phyloP scores from a whole-genome alignment of 1,284 basidiomycete species.

The Microbotryum saponariae region DNA sequence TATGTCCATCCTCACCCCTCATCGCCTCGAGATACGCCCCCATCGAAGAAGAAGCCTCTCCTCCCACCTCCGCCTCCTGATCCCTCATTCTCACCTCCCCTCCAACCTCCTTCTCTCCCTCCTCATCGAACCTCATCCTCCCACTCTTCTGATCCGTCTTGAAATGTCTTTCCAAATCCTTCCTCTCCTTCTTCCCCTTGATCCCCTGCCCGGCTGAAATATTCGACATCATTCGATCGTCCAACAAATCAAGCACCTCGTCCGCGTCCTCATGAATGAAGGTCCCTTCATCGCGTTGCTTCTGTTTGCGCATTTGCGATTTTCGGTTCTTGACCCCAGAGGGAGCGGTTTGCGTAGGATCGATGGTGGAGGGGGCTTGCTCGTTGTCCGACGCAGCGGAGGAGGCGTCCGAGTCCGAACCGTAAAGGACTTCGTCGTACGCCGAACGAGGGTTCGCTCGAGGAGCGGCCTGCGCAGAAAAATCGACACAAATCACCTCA shows the following conservation, averaged over 20 bases:
- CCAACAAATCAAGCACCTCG: slow-evolving; percentile 89
- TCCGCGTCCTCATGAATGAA: slow-evolving; percentile 79
- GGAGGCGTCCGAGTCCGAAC: slow-evolving; percentile 58
- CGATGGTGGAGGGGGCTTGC: slow-evolving; percentile 42
- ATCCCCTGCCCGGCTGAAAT: slow-evolving; percentile 53
- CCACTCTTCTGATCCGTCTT: slow-evolving; percentile 78
- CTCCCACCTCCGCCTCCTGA: slow-evolving; percentile 47
- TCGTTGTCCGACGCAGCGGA: slow-evolving; percentile 68
- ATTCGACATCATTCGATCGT: slow-evolving; percentile 63
- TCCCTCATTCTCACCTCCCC: slow-evolving; percentile 38
- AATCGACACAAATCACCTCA: not conserved
- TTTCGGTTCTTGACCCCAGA: slow-evolving; percentile 22
- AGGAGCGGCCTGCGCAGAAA: slow-evolving; percentile 41
- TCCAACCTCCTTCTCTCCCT: slow-evolving; percentile 6
- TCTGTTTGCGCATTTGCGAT: slow-evolving; percentile 33
- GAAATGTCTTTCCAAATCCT: slow-evolving; percentile 65
- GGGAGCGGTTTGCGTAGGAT: slow-evolving; percentile 26
- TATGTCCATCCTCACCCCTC: slow-evolving; percentile 80
- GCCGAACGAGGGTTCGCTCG: slow-evolving; percentile 61
- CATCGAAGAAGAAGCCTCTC: slow-evolving; percentile 33
- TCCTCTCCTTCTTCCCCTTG: slow-evolving; percentile 34
- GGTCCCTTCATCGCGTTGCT: slow-evolving; percentile 35
- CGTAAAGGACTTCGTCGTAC: slow-evolving; percentile 91
- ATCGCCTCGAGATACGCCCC: slow-evolving; percentile 73
- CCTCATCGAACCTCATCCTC: slow-evolving; percentile 77